Evolutionary conservation across 1,139 yeast species (phyloP).

Genomic region (Kluyveromyces sp.): DNA sequence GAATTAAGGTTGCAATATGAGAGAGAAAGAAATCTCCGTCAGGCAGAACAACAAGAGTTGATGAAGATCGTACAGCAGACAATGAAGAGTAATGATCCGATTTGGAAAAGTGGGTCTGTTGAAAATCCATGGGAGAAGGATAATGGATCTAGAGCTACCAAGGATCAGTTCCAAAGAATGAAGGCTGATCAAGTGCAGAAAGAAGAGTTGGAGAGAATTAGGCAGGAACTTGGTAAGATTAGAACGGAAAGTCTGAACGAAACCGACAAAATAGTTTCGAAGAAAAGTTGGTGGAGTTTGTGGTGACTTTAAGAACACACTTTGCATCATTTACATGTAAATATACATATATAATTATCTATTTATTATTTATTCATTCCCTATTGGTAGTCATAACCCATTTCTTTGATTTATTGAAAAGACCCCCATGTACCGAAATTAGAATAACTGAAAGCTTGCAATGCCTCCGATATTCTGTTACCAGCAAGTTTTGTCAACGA

Average conservation of each 20-base stretch:
- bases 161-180: conserved; percentile 43
- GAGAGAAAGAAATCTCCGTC: conserved; percentile 52
- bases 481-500: conserved; percentile 17
- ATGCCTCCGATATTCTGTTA: conserved; percentile 21
- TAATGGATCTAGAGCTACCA: conserved; percentile 28
- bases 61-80: conserved; percentile 60
- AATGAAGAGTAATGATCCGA: conserved; percentile 59
- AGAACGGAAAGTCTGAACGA: conserved; percentile 30
- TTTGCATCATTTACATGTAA: neutral
- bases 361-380: neutral
- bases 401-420: conserved; percentile 17
- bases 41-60: conserved; percentile 56
- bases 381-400: neutral
- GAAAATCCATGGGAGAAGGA: conserved; percentile 53
- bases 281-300: conserved; percentile 29
- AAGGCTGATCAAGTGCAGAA: conserved; percentile 41
- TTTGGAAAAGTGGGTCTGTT: conserved; percentile 72
- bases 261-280: conserved; percentile 32
- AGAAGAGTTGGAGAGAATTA: conserved; percentile 40
- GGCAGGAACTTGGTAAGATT: conserved; percentile 34
- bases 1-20: conserved; percentile 68
- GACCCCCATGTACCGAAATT: conserved; percentile 29
- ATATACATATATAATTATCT: conserved; percentile 16
- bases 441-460: conserved; percentile 27
- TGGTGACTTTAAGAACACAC: conserved; percentile 11